These are phyloP conservation scores for Torulaspora quercuum DNA, from an alignment of 805 yeast genomes.

Conservation along the genomic window DNA sequence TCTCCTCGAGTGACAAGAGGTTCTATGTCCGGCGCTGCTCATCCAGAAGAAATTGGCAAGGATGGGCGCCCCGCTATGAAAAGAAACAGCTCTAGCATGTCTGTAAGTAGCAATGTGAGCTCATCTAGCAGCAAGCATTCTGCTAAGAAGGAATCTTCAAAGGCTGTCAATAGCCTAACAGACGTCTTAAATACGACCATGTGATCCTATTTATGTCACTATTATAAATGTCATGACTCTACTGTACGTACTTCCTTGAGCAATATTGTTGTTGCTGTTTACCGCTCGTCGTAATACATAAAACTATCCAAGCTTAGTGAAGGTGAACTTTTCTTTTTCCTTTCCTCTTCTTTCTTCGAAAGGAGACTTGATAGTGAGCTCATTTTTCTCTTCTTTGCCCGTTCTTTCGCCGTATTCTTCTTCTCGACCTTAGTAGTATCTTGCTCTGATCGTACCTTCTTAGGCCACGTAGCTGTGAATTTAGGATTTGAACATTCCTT, in stretches of 20 bases:
- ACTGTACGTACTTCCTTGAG: too few relatives aligned
- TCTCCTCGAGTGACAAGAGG: slow-evolving; percentile 27
- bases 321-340: slow-evolving; percentile 33
- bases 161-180: slow-evolving; percentile 13
- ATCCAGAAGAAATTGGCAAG: slow-evolving; percentile 5
- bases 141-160: slow-evolving; percentile 9
- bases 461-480: slow-evolving; percentile 32
- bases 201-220: slow-evolving; percentile 2
- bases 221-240: too few relatives aligned
- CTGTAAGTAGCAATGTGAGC: slow-evolving; percentile 7
- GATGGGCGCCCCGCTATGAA: slow-evolving; percentile 9
- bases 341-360: slow-evolving; percentile 41
- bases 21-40: slow-evolving; percentile 24
- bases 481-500: neutral
- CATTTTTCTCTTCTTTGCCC: slow-evolving; percentile 48
- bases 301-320: slow-evolving; percentile 50
- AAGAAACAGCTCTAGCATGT: slow-evolving; percentile 8
- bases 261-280: too few relatives aligned
- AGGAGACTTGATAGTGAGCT: slow-evolving; percentile 44
- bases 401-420: slow-evolving; percentile 35
- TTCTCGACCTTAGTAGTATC: slow-evolving; percentile 7
- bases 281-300: too few relatives aligned
- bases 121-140: slow-evolving; percentile 8
- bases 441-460: slow-evolving; percentile 3
- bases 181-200: slow-evolving; percentile 13